Evolutionary conservation across 176 grass and related monocot genomes (phyloP).

Genomic region (Phoenix dactylifera): DNA sequence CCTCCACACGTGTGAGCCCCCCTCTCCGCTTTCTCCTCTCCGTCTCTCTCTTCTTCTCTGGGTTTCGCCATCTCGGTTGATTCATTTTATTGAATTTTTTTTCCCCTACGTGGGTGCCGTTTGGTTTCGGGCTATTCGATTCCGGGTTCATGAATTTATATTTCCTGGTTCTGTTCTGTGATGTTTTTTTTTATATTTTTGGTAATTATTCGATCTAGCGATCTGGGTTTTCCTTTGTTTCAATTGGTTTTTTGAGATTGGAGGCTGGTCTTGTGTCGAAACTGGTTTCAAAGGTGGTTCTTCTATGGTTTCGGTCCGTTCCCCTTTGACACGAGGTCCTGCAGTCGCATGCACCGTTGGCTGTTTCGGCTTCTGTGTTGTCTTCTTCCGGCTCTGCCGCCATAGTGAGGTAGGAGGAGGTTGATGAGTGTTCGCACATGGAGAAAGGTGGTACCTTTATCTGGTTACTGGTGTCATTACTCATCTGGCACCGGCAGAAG

Average conservation of each 20-base stretch:
- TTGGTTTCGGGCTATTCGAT: background rate
- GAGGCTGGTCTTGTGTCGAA: background rate
- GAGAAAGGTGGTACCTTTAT: too few species aligned
- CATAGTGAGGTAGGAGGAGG: background rate
- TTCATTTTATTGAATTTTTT: background rate
- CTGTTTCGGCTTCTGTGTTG: background rate
- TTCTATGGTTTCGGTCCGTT: background rate
- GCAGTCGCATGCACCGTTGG: conserved; percentile 3
- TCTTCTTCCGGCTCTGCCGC: background rate
- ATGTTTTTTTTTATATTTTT: too few species aligned
- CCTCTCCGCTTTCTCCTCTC: background rate
- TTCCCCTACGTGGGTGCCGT: too few species aligned
- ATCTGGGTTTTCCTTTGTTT: background rate
- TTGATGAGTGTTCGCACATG: background rate
- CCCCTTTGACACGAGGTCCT: conserved; percentile 1
- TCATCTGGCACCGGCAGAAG: too few species aligned
- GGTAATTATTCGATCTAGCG: background rate
- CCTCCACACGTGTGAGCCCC: background rate
- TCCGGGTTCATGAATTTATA: too few species aligned
- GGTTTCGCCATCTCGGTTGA: background rate
- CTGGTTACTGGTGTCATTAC: too few species aligned
- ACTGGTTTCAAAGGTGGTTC: background rate
- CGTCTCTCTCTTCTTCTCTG: background rate
- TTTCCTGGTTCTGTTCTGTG: too few species aligned
- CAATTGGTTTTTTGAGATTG: background rate